These are phyloP conservation scores for Rhynchosporium graminicola DNA, from an alignment of 2,329 filamentous ascomycete species.

Conservation along the genomic window DNA sequence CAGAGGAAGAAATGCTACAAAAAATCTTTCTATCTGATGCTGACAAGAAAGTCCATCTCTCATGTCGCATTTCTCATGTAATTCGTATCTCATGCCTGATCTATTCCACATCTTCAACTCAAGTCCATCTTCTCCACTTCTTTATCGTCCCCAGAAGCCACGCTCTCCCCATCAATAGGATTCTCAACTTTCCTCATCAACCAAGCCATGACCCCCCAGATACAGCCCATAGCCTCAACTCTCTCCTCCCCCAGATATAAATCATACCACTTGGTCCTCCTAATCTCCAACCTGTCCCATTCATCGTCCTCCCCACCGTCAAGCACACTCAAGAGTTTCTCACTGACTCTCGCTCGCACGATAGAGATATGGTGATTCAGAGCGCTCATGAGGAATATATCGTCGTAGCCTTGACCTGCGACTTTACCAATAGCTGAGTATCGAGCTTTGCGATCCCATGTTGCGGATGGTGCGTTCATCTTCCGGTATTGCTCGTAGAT, in stretches of 20 bases:
- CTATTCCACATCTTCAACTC: neutral
- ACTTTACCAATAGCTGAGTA: constrained; percentile 59
- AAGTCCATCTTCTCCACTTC: constrained; percentile 30
- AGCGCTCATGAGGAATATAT: constrained; percentile 61
- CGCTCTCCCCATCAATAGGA: neutral
- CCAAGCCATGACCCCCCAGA: constrained; percentile 63
- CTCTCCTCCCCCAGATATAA: constrained; percentile 57
- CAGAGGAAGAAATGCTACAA: no score
- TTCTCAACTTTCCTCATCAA: constrained; percentile 50
- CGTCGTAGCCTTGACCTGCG: constrained; percentile 53
- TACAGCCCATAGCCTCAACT: constrained; percentile 55
- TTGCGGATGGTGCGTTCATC: constrained; percentile 56
- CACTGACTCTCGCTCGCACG: constrained; percentile 59
- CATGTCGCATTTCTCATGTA: neutral
- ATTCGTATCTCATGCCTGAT: constrained; percentile 2
- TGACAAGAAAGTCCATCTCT: neutral
- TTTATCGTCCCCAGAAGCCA: neutral
- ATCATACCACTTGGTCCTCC: constrained; percentile 63
- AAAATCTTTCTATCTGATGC: neutral
- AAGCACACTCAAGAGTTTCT: constrained; percentile 53
- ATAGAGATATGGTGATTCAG: constrained; percentile 64
- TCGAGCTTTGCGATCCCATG: constrained; percentile 61
- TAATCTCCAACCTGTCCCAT: constrained; percentile 49
- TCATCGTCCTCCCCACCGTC: constrained; percentile 50
- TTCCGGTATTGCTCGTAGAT: constrained; percentile 67